These are phyloP conservation scores for Taxillus chinensis DNA, from an alignment of 164 flowering plant genomes.

Conservation along the genomic window DNA sequence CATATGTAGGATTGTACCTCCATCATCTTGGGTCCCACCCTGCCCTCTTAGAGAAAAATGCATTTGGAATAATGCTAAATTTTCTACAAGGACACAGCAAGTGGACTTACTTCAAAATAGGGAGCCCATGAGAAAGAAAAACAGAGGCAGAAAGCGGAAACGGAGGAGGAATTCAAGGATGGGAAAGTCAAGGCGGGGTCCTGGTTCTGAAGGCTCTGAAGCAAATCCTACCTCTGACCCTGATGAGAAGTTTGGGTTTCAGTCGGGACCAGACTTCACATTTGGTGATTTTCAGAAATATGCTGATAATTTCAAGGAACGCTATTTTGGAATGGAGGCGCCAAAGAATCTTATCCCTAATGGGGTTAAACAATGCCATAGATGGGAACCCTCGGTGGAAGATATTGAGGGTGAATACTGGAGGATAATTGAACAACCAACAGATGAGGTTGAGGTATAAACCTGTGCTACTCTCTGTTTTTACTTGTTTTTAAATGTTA, in stretches of 20 bases:
- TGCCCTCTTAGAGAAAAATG: slow-evolving; percentile 51
- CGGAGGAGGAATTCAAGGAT: slow-evolving; percentile 35
- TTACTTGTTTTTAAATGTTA: not conserved
- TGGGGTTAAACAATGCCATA: slow-evolving; percentile 12
- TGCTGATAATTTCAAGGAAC: slow-evolving; percentile 48
- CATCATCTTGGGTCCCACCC: slow-evolving; percentile 75
- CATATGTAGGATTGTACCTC: slow-evolving; percentile 88
- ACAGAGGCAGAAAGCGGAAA: slow-evolving; percentile 47
- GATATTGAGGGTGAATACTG: slow-evolving; percentile 94
- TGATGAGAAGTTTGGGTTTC: slow-evolving; percentile 82
- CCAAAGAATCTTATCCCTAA: slow-evolving; percentile 8
- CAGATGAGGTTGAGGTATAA: slow-evolving; percentile 76
- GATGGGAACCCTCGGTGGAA: slow-evolving; percentile 48
- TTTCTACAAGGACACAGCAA: slow-evolving; percentile 63
- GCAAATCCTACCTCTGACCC: slow-evolving; percentile 30
- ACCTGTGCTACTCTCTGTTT: not conserved
- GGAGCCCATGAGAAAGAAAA: slow-evolving; percentile 64
- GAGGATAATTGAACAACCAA: slow-evolving; percentile 77
- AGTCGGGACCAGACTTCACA: slow-evolving; percentile 73
- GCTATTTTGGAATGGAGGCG: slow-evolving; percentile 42
- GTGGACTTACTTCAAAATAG: slow-evolving; percentile 84
- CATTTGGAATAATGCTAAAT: slow-evolving; percentile 51
- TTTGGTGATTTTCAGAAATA: slow-evolving; percentile 49
- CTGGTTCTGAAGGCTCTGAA: slow-evolving; percentile 29
- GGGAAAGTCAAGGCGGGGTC: slow-evolving; percentile 29